Base-by-base conservation (phyloP, 495 filamentous ascomycete genomes). In the Penicillium dipodomyicola region DNA sequence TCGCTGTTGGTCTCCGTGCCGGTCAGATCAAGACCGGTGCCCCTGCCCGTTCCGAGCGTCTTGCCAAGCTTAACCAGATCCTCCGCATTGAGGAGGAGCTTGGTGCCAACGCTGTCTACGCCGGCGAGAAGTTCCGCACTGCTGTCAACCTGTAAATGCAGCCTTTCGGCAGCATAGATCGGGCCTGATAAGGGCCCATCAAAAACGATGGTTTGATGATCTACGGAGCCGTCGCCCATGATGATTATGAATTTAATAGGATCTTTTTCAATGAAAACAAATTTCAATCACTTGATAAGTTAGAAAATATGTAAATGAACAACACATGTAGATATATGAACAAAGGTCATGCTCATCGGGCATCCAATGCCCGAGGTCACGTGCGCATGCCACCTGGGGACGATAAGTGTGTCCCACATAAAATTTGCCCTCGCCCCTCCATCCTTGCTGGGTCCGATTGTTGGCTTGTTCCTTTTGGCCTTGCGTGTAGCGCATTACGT, bases 11-110 rank as follows among this genome's bases (percentile, higher is more conserved):
- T 77, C 87, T 97, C 65, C 88, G 95, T 63, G 80, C 92, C 63
- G 95, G 95, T 60, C 90, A 99, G 82, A 97, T 97, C 85, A 97
- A 98, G 90, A 97, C 94, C 64, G 95, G 94, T 84, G 94, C 94
- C 54, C 94, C 94, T 58, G 86, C 86, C 71, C 82, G 95, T 62
- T 97, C 92, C 53, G 95, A 99, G 85, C 92, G 95, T 80, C 83
- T 97, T 59, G 94, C 95, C 67, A 99, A 99, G 86, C 89, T 99
- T 67, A 98, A 99, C 87, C 95, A 97, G 81, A 97, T 99, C 73
- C 90, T 99, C 73, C 88, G 95, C 68, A 99, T 99, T 65, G 95
- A 97, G 86, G 95, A 99, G 82, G 95, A 99, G 83, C 88, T 99
- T 54, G 93, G 92, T 65, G 78, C 80, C 65, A 87, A 94, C 63